Evolutionary conservation across 2,329 filamentous ascomycete species (phyloP).

Genomic region (Penicillium griseofulvum): DNA sequence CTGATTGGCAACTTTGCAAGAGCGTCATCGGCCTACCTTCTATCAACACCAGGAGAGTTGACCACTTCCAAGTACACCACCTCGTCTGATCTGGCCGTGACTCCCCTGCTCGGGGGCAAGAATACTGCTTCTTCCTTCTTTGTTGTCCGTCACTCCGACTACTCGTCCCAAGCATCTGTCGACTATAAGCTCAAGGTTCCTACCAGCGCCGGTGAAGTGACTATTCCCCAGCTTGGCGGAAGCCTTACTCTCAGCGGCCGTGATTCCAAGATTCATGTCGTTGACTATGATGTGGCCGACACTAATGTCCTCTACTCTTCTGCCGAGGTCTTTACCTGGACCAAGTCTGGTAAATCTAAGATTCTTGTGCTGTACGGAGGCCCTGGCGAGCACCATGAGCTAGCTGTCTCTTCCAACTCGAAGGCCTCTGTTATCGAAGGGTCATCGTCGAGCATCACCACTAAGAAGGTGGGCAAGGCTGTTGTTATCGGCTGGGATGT

Average conservation of each 20-base stretch:
- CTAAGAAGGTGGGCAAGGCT: slow-evolving; percentile 28
- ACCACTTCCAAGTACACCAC: slow-evolving; percentile 48
- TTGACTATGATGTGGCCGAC: slow-evolving; percentile 42
- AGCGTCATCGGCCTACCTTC: slow-evolving; percentile 68
- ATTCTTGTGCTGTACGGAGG: slow-evolving; percentile 44
- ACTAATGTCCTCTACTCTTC: slow-evolving; percentile 45
- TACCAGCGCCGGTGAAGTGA: slow-evolving; percentile 41
- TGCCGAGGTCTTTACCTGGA: slow-evolving; percentile 50
- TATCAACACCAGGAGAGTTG: slow-evolving; percentile 53
- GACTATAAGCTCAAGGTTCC: slow-evolving; percentile 62
- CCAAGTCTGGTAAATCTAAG: slow-evolving; percentile 59
- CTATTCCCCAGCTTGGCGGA: slow-evolving; percentile 42
- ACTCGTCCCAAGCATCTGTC: slow-evolving; percentile 57
- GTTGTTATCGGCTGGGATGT: slow-evolving; percentile 54
- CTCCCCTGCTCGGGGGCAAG: slow-evolving; percentile 56
- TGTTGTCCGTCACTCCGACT: slow-evolving; percentile 65
- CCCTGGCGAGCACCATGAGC: slow-evolving; percentile 40
- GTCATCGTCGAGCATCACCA: slow-evolving; percentile 26
- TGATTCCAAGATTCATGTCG: slow-evolving; percentile 47
- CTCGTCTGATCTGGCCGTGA: slow-evolving; percentile 57
- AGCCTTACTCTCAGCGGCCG: slow-evolving; percentile 40
- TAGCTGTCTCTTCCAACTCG: slow-evolving; percentile 35
- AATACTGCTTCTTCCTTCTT: slow-evolving; percentile 54
- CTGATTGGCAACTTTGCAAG: slow-evolving; percentile 72
- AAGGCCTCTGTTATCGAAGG: slow-evolving; percentile 35